Evolutionary conservation across 805 yeast species (phyloP).

Genomic region (Kazachstania martiniae): DNA sequence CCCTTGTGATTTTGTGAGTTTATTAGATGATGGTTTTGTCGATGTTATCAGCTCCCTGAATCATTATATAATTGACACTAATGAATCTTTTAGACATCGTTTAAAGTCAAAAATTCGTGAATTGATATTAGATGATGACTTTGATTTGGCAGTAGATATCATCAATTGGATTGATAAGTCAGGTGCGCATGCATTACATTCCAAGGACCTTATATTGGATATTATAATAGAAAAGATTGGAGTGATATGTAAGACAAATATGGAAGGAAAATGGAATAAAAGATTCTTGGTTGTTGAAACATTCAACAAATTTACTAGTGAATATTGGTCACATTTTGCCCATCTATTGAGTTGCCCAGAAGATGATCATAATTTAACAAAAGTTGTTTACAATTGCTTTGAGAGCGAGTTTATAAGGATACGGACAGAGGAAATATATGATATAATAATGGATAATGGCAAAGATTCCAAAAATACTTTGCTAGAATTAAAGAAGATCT

Average conservation of each 20-base stretch:
- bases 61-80: slow-evolving; percentile 17
- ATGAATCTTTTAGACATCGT: slow-evolving; percentile 7
- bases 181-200: slow-evolving; percentile 5
- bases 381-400: slow-evolving; percentile 16
- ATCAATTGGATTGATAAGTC: slow-evolving; percentile 19
- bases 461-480: slow-evolving; percentile 46
- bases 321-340: slow-evolving; percentile 19
- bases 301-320: slow-evolving; percentile 18
- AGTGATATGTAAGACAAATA: slow-evolving; percentile 10
- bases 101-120: slow-evolving; percentile 7
- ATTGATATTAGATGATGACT: slow-evolving; percentile 19
- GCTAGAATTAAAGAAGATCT: slow-evolving; percentile 47
- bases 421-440: slow-evolving; percentile 48
- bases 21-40: slow-evolving; percentile 11
- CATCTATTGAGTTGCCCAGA: slow-evolving; percentile 14
- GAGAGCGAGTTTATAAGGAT: slow-evolving; percentile 25
- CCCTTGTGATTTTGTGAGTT: slow-evolving; percentile 14
- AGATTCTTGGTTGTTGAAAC: slow-evolving; percentile 18
- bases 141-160: slow-evolving; percentile 13
- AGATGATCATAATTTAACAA: slow-evolving; percentile 21
- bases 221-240: slow-evolving; percentile 12
- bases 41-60: slow-evolving; percentile 15
- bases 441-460: slow-evolving; percentile 38
- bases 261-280: slow-evolving; percentile 12
- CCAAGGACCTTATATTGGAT: slow-evolving; percentile 15